Percentiles rank a stretch among this genome's conserved stretches.
These are phyloP conservation scores for Boletus rufocinnamomeus DNA, from an alignment of 768 basidiomycete species.

Conservation along the genomic window DNA sequence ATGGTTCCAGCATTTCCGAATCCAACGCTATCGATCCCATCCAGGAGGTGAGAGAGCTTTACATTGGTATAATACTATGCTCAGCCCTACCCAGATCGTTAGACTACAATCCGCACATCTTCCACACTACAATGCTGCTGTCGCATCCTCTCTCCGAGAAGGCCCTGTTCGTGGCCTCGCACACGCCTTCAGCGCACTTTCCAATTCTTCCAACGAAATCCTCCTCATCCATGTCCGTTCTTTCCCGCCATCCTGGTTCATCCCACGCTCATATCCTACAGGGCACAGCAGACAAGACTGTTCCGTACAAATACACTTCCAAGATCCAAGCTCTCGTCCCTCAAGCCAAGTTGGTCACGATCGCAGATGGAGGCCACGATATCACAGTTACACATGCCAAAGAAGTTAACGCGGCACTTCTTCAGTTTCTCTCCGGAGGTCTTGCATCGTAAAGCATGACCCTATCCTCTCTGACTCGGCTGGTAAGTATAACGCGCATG, in stretches of 20 bases:
- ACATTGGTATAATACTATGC: neutral
- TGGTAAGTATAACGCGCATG: constrained; percentile 1
- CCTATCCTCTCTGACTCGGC: too few species aligned
- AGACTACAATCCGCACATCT: constrained; percentile 79
- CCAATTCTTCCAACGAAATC: constrained; percentile 49
- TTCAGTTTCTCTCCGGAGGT: constrained; percentile 29
- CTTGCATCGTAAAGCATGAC: neutral
- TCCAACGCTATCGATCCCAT: constrained; percentile 36
- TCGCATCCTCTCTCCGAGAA: constrained; percentile 74
- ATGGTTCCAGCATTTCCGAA: constrained; percentile 30
- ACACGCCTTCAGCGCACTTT: constrained; percentile 52
- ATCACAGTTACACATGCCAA: constrained; percentile 35
- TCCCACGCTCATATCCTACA: constrained; percentile 9
- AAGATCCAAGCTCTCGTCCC: constrained; percentile 35
- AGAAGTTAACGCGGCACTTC: constrained; percentile 32
- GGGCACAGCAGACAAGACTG: constrained; percentile 38
- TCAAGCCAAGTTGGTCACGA: constrained; percentile 32
- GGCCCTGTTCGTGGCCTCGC: constrained; percentile 69
- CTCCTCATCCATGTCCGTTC: constrained; percentile 63
- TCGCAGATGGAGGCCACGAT: constrained; percentile 33
- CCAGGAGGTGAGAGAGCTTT: constrained; percentile 40
- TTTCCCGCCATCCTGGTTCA: neutral
- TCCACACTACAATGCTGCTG: constrained; percentile 69
- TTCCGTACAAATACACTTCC: constrained; percentile 35
- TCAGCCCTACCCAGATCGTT: constrained; percentile 50